phyloP scores from a whole-genome alignment of 305 asterid species.

The Fraxinus greggii region DNA sequence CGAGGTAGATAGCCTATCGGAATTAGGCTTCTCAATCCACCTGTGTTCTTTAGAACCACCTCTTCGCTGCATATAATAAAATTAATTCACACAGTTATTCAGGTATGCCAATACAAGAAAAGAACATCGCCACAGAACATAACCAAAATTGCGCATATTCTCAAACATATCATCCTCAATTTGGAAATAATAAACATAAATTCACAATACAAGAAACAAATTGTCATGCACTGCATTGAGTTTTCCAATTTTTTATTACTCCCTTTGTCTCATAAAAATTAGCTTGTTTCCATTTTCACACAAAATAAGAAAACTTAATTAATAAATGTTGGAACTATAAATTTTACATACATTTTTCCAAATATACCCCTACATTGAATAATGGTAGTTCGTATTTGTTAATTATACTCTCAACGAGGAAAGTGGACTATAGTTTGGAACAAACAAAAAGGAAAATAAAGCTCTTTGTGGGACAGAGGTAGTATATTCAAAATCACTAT shows the following conservation, averaged over 20 bases:
- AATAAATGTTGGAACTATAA: background rate
- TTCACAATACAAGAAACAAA: conserved; percentile 2
- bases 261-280: no score
- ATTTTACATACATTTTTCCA: background rate
- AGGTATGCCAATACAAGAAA: background rate
- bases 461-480: background rate
- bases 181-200: background rate
- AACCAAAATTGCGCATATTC: conserved; percentile 2
- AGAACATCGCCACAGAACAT: background rate
- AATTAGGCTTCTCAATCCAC: conserved; percentile 53
- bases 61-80: conserved; percentile 41
- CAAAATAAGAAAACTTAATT: background rate
- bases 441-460: background rate
- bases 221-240: background rate
- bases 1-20: conserved; percentile 28
- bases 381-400: background rate
- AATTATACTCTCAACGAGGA: background rate
- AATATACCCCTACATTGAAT: background rate
- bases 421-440: background rate
- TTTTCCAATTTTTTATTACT: background rate
- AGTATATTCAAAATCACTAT: background rate
- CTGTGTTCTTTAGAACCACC: conserved; percentile 43
- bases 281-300: background rate
- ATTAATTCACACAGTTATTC: conserved; percentile 6
- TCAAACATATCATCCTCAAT: background rate